Base-by-base conservation (phyloP, 2,329 filamentous ascomycete genomes). In the Fusarium praegraminearum region DNA sequence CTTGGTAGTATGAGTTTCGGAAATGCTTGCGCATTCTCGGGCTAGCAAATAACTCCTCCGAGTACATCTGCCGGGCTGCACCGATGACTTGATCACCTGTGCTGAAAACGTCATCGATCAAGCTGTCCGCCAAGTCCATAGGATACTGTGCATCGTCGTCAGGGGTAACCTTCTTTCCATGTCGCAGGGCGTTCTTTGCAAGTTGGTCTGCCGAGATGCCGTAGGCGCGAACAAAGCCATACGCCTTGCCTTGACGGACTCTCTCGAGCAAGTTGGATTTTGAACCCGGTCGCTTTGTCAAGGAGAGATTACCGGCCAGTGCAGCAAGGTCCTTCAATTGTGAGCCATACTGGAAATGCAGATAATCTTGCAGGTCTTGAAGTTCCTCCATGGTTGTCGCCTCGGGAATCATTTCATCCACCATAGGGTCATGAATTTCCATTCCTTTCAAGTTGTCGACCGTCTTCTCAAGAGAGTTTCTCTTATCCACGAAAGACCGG, bases 301-400 rank as follows among this genome's bases (percentile, higher is more conserved):
- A 88, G 64, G 91, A 91, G 12, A 85, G 81, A 57, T 89, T 89
- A 16, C 86, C 84, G 41, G 89, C 85, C 65, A 89, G 85, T 20
- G 89, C 83, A 16, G 90, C 88, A 49, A 97, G 80, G 68, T 98
- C 94, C 77, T 93, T 95, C 50, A 98, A 84, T 77, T 97, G 90
- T 5, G 89, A 84, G 7, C 92, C 89, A 75, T 98, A 98, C 76
- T 94, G 92, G 80, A 99, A 99, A 76, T 98, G 94, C 55, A 98
- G 84, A 75, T 98, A 98, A 76, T 99, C 96, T 77, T 98, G 95
- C 24, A 99, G 82, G 78, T 99, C 96, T 77, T 99, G 96, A 20
- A 99, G 86, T 77, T 99, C 96, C 77, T 99, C 96, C 85, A 98
- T 94, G 1, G 92, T 95, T 7, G 89, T 89, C 5, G 94, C 94